Evolutionary conservation across 257 asterid genomes (phyloP).

Genomic region (Penstemon newberryi): DNA sequence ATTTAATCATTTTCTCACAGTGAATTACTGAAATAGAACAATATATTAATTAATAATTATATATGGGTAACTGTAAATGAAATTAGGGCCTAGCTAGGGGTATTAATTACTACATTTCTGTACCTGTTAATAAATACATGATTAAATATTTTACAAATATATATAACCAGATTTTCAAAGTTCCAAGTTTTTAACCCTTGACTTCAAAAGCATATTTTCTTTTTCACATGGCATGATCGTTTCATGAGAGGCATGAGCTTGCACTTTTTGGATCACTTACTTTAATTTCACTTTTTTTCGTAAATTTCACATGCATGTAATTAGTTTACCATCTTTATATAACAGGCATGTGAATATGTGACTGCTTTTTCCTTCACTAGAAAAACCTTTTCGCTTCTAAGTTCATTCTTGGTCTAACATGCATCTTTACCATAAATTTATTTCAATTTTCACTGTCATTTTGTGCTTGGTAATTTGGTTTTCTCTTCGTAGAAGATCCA

Average conservation of each 20-base stretch:
- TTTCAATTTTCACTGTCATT: not conserved
- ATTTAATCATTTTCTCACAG: no score
- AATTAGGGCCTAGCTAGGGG: not conserved
- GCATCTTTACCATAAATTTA: not conserved
- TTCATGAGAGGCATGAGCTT: slow-evolving; percentile 43
- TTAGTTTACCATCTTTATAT: slow-evolving; percentile 26
- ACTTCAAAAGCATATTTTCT: not conserved
- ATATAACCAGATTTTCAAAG: not conserved
- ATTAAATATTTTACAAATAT: not conserved
- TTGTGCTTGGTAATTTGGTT: not conserved
- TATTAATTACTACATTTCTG: not conserved
- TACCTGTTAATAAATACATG: no score
- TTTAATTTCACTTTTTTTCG: slow-evolving; percentile 32
- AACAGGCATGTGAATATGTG: slow-evolving; percentile 35
- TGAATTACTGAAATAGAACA: no score
- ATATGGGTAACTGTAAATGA: not conserved
- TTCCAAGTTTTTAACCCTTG: slow-evolving; percentile 13
- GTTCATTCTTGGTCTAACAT: not conserved
- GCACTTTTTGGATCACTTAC: slow-evolving; percentile 24
- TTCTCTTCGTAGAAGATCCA: not conserved
- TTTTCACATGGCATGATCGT: slow-evolving; percentile 12
- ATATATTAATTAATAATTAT: no score
- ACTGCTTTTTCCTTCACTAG: slow-evolving; percentile 24
- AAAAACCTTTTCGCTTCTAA: slow-evolving; percentile 18
- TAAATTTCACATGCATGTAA: slow-evolving; percentile 38